Evolutionary conservation across 1,284 basidiomycete species (phyloP).

Genomic region (Paramarasmius palmivorus): DNA sequence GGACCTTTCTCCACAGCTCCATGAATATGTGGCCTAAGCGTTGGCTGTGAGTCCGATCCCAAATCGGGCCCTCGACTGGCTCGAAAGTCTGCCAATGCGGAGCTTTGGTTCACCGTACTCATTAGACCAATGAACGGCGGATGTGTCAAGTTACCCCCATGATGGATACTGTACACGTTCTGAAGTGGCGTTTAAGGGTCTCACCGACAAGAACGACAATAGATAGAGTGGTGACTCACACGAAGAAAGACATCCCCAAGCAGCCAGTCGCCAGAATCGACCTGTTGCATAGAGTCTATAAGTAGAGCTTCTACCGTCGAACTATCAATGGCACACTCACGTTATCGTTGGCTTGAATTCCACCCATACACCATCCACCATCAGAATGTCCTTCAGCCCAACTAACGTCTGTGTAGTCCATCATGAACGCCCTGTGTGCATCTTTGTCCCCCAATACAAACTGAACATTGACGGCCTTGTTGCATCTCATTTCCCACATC

Average conservation of each 20-base stretch:
- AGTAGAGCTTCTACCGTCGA: neutral
- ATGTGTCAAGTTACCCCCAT: constrained; percentile 38
- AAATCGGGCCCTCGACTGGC: constrained; percentile 44
- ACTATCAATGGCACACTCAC: constrained; percentile 29
- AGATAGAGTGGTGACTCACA: constrained; percentile 29
- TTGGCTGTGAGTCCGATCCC: constrained; percentile 25
- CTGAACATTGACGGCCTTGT: constrained; percentile 44
- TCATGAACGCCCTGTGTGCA: constrained; percentile 37
- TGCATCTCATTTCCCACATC: constrained; percentile 54
- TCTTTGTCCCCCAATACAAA: constrained; percentile 46
- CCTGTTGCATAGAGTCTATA: constrained; percentile 28
- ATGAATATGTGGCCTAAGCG: constrained; percentile 20
- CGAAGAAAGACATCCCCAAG: constrained; percentile 59
- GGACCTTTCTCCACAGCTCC: constrained; percentile 1
- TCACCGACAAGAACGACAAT: neutral
- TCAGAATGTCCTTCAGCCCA: constrained; percentile 42
- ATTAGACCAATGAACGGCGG: constrained; percentile 50
- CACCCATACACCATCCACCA: constrained; percentile 57
- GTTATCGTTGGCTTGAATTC: constrained; percentile 55
- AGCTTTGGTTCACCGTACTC: constrained; percentile 41
- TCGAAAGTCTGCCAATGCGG: constrained; percentile 42
- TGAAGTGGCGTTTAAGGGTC: constrained; percentile 16
- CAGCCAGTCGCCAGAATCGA: constrained; percentile 64
- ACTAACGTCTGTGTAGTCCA: constrained; percentile 55
- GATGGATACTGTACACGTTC: constrained; percentile 58